A percentile compares a stretch with the other conserved stretches of the same genome.
phyloP scores from a whole-genome alignment of 805 yeast genomes.

The Yamadazyma sp. region DNA sequence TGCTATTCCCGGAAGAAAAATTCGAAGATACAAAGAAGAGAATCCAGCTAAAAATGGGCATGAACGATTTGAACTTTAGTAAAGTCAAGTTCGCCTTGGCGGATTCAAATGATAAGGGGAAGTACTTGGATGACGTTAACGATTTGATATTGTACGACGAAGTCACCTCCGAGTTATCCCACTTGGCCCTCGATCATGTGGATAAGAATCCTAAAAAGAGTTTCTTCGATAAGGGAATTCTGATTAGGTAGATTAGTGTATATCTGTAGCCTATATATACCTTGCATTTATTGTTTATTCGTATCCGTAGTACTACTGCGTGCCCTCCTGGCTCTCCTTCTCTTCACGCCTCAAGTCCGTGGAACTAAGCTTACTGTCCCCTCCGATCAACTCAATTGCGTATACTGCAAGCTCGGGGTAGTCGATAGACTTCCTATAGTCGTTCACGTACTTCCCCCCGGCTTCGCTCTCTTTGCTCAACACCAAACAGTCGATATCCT shows the following conservation, averaged over 20 bases:
- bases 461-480: constrained; percentile 75
- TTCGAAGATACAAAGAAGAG: constrained; percentile 63
- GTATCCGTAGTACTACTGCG: too few species aligned
- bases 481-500: constrained; percentile 74
- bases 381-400: constrained; percentile 53
- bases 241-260: constrained; percentile 27
- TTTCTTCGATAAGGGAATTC: constrained; percentile 43
- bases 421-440: constrained; percentile 55
- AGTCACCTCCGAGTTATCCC: constrained; percentile 30
- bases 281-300: not conserved
- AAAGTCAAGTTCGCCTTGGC: constrained; percentile 68
- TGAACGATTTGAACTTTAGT: constrained; percentile 77
- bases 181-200: constrained; percentile 81
- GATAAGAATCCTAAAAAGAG: constrained; percentile 60
- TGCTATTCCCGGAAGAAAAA: constrained; percentile 65
- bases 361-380: constrained; percentile 79
- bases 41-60: constrained; percentile 66
- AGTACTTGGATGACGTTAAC: constrained; percentile 52
- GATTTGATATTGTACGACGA: constrained; percentile 56
- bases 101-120: constrained; percentile 39
- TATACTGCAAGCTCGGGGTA: constrained; percentile 46
- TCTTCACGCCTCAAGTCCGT: constrained; percentile 59
- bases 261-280: not conserved
- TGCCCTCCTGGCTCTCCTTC: constrained; percentile 2
- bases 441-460: constrained; percentile 77